Percentiles rank a stretch among this genome's conserved stretches.
Evolutionary conservation across 2,329 filamentous ascomycete genomes (phyloP).

Genomic region (Ceratocystis huliohia): DNA sequence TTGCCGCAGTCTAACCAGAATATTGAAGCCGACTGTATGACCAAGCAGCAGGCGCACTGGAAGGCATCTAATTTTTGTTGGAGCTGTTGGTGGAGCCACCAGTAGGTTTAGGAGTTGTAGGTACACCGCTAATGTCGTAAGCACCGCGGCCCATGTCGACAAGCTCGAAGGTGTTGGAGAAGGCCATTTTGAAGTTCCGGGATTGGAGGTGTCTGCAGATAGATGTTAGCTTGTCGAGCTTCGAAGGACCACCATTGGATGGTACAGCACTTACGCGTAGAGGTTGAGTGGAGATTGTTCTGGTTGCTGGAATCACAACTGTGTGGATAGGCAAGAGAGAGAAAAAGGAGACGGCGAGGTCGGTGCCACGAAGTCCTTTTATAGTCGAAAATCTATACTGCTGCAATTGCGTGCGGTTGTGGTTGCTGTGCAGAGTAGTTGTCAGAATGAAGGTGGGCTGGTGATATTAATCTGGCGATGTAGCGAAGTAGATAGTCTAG

Average conservation of each 20-base stretch:
- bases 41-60: too few species aligned
- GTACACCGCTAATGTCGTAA: conserved; percentile 37
- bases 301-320: background rate
- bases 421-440: background rate
- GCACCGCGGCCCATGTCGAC: conserved; percentile 40
- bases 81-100: conserved; percentile 19
- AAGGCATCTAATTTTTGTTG: too few species aligned
- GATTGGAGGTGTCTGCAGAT: background rate
- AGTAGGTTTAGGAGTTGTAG: background rate
- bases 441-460: background rate
- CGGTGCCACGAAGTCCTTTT: background rate
- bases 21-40: too few species aligned
- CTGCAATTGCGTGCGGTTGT: background rate
- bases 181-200: conserved; percentile 29
- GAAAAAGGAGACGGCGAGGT: background rate
- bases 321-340: background rate
- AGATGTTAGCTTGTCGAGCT: background rate
- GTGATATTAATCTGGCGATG: background rate
- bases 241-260: background rate
- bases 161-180: conserved; percentile 25
- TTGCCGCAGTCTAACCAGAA: too few species aligned
- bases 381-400: background rate
- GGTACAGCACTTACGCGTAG: background rate
- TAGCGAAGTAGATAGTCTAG: background rate
- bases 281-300: background rate